Conservation (phyloP, 1,284 basidiomycete genomes). For the Apiotrichum brassicae region DNA sequence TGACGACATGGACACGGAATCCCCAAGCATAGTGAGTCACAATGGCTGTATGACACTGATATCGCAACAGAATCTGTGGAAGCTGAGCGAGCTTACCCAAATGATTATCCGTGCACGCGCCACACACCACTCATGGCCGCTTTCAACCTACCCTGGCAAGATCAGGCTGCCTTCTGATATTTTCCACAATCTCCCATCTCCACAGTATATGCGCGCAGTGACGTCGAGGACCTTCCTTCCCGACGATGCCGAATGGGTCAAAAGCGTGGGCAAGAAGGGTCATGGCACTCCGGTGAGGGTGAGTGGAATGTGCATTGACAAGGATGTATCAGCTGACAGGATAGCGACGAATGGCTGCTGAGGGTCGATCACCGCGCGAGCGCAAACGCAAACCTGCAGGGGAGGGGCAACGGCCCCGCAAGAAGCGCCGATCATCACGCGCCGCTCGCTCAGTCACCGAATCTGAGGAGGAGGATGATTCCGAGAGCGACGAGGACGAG, state of each 20-base stretch:
- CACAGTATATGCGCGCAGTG: constrained; percentile 21
- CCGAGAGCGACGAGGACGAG: constrained; percentile 9
- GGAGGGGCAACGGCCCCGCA: constrained; percentile 2
- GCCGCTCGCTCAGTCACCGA: neutral
- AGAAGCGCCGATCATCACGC: constrained; percentile 7
- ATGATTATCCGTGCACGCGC: constrained; percentile 71
- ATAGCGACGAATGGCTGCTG: neutral
- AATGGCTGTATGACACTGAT: constrained; percentile 1
- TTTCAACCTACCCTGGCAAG: constrained; percentile 73
- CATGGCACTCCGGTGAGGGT: neutral
- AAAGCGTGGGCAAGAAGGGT: constrained; percentile 17
- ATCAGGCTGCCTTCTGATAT: constrained; percentile 77
- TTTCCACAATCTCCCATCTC: constrained; percentile 49
- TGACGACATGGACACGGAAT: neutral
- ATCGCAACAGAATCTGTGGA: constrained; percentile 67
- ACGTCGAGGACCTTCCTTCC: constrained; percentile 13
- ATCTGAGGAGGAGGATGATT: constrained; percentile 5
- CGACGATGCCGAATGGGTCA: constrained; percentile 19
- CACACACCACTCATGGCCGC: constrained; percentile 62
- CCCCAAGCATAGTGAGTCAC: constrained; percentile 12
- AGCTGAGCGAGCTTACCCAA: constrained; percentile 82
- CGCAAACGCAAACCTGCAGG: neutral
- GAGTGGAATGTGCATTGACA: neutral
- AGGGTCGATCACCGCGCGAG: neutral
- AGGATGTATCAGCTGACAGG: neutral